phyloP scores from a whole-genome alignment of 1,284 basidiomycete species.

The Heliocybe sulcata region DNA sequence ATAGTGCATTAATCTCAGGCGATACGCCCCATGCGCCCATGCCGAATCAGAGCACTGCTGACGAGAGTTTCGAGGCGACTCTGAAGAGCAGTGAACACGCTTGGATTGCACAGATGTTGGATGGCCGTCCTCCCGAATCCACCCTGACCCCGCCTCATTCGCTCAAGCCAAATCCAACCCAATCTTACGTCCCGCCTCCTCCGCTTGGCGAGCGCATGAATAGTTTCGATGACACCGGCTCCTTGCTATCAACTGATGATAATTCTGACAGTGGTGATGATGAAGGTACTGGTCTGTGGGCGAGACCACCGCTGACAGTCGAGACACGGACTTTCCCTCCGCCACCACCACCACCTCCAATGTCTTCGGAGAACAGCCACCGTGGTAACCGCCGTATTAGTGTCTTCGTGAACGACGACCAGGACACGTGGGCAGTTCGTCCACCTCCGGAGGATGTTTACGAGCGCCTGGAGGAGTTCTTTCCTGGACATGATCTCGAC shows the following conservation, averaged over 20 bases:
- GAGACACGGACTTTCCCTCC: slow-evolving; percentile 21
- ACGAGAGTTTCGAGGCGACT: slow-evolving; percentile 24
- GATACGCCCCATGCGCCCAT: background rate
- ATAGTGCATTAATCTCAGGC: slow-evolving; percentile 17
- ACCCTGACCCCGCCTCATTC: background rate
- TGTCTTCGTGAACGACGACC: slow-evolving; percentile 52
- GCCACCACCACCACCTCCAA: background rate
- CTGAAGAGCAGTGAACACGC: slow-evolving; percentile 28
- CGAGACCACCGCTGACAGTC: slow-evolving; percentile 35
- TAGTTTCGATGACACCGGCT: background rate
- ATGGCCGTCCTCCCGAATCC: slow-evolving; percentile 4
- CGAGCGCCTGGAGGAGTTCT: slow-evolving; percentile 90
- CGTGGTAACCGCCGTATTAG: slow-evolving; percentile 36
- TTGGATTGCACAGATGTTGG: slow-evolving; percentile 23
- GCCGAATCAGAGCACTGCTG: slow-evolving; percentile 13
- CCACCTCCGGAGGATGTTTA: slow-evolving; percentile 93
- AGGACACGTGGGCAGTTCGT: slow-evolving; percentile 77
- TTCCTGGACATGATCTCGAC: slow-evolving; percentile 95
- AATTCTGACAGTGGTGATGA: slow-evolving; percentile 43
- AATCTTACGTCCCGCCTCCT: background rate
- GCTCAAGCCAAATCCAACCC: background rate
- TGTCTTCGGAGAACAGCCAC: slow-evolving; percentile 16
- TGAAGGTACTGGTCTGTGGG: slow-evolving; percentile 26
- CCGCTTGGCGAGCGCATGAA: background rate
- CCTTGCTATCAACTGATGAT: slow-evolving; percentile 17